phyloP scores from a whole-genome alignment of 257 asterid species.

The Mentha longifolia region DNA sequence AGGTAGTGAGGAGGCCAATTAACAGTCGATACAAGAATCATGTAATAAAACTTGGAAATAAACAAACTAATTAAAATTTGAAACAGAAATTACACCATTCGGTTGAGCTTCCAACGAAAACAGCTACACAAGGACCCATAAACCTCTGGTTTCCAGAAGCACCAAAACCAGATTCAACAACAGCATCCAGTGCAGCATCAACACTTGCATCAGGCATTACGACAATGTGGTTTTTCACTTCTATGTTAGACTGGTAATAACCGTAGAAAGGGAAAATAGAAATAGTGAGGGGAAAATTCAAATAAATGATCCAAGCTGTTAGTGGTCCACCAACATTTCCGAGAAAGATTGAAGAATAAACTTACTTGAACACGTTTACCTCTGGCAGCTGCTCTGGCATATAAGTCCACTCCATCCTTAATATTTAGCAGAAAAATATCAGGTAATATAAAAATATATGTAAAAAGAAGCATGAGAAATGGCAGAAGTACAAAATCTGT shows the following conservation, averaged over 20 bases:
- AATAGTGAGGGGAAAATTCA: background rate
- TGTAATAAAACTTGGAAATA: background rate
- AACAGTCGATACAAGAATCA: background rate
- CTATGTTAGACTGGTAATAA: slow-evolving; percentile 46
- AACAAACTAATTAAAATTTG: background rate
- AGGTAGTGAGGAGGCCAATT: background rate
- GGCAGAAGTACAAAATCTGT: background rate
- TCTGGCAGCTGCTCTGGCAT: slow-evolving; percentile 51
- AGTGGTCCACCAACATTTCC: background rate
- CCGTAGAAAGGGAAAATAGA: background rate
- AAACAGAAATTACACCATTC: slow-evolving; percentile 41
- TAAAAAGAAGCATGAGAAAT: slow-evolving; percentile 17
- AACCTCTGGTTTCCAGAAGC: slow-evolving; percentile 48
- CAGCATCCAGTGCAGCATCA: slow-evolving; percentile 51
- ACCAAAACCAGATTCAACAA: slow-evolving; percentile 55
- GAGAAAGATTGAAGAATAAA: background rate
- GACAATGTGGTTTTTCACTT: slow-evolving; percentile 47
- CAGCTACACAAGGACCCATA: slow-evolving; percentile 40
- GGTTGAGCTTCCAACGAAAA: slow-evolving; percentile 50
- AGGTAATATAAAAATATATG: background rate
- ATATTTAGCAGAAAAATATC: slow-evolving; percentile 2
- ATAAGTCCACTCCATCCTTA: slow-evolving; percentile 47
- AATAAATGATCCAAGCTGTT: background rate
- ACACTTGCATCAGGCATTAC: slow-evolving; percentile 56
- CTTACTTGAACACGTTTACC: slow-evolving; percentile 57